Conservation (phyloP, 257 asterid genomes). For the Primulina tabacum region DNA sequence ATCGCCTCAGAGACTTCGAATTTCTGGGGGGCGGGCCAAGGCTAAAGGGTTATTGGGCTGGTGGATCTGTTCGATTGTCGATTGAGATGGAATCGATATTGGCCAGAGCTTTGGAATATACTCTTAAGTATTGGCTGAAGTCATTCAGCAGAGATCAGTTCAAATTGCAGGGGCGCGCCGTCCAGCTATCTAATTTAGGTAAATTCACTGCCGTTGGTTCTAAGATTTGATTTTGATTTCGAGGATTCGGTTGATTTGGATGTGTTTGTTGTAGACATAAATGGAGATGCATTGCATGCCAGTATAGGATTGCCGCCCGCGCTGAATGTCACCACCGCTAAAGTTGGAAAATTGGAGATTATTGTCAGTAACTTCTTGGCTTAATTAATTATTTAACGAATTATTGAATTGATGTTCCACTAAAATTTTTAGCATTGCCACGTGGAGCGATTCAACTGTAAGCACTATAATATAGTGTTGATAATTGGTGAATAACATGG, state of each 20-base stretch:
- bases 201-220: conserved; percentile 21
- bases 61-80: conserved; percentile 23
- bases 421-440: not conserved
- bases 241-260: conserved; percentile 18
- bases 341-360: conserved; percentile 90
- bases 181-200: conserved; percentile 90
- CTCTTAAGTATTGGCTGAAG: conserved; percentile 93
- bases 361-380: conserved; percentile 50
- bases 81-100: conserved; percentile 76
- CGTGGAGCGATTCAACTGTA: conserved; percentile 2
- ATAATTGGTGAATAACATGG: conserved; percentile 15
- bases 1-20: conserved; percentile 9
- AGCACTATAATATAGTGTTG: not conserved
- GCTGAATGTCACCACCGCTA: conserved; percentile 79
- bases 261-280: conserved; percentile 52
- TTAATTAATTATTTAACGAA: conserved; percentile 10
- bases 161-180: conserved; percentile 88
- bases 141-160: conserved; percentile 95
- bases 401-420: not conserved
- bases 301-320: conserved; percentile 98
- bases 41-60: conserved; percentile 10
- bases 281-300: conserved; percentile 95
- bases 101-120: conserved; percentile 91
- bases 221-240: conserved; percentile 16
- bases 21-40: conserved; percentile 11